Conservation (phyloP, 75 land plant species). For the Cunninghamia lanceolata region DNA sequence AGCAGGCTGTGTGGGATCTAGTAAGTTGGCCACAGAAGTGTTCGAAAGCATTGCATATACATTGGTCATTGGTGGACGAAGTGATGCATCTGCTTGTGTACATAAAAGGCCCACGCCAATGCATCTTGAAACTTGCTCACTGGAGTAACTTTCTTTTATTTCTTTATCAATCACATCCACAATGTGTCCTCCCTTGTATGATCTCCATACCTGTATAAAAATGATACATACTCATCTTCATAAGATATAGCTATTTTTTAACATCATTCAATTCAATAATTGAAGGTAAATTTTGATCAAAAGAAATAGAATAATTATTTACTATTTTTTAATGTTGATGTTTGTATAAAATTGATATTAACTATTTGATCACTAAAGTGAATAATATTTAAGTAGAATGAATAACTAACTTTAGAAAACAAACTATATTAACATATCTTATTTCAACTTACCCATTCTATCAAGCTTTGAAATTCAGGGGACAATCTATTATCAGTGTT, state of each 20-base stretch:
- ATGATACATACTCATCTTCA: no score
- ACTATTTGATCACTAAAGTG: no score
- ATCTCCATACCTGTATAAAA: not conserved
- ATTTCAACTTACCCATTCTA: not conserved
- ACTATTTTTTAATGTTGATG: no score
- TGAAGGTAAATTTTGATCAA: no score
- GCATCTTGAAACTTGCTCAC: constrained; percentile 11
- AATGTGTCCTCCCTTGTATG: not conserved
- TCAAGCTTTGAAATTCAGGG: not conserved
- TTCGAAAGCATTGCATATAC: constrained; percentile 16
- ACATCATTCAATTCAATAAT: no score
- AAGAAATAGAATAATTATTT: no score
- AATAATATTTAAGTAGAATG: no score
- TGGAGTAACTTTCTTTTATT: not conserved
- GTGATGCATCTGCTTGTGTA: constrained; percentile 8
- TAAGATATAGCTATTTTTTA: no score
- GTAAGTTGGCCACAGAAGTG: not conserved
- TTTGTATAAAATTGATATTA: no score
- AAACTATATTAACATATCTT: no score
- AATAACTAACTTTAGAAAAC: no score
- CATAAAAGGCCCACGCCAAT: constrained; percentile 19
- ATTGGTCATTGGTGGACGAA: constrained; percentile 22
- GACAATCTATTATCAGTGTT: not conserved
- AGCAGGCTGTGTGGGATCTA: not conserved
- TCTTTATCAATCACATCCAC: not conserved